Percentiles rank a stretch among this genome's conserved stretches.
phyloP scores from a whole-genome alignment of 352 stramenopile genomes.

The Globisporangium solare region DNA sequence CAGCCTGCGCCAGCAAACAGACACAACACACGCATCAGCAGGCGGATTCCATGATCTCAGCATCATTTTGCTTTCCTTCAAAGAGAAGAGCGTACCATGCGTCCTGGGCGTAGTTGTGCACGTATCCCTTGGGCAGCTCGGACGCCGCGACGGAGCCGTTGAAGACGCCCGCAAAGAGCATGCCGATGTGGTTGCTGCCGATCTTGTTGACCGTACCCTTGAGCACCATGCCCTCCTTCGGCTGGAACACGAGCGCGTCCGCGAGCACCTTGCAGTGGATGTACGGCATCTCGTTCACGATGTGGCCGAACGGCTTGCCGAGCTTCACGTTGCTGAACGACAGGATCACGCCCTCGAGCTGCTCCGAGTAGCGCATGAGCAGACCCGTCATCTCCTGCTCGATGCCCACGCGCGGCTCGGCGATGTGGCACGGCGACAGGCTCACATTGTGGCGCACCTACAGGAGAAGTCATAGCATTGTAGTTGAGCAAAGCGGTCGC shows the following conservation, averaged over 20 bases:
- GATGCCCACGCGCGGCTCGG: constrained; percentile 59
- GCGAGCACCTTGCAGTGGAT: constrained; percentile 77
- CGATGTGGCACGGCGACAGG: constrained; percentile 67
- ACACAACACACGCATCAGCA: too few relatives aligned
- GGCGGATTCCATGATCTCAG: too few relatives aligned
- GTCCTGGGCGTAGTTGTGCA: constrained; percentile 79
- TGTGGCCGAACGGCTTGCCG: constrained; percentile 43
- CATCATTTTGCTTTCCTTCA: background rate
- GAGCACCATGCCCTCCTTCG: constrained; percentile 58
- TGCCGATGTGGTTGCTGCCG: constrained; percentile 80
- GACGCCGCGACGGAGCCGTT: constrained; percentile 75
- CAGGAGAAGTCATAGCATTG: background rate
- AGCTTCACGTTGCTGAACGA: constrained; percentile 69
- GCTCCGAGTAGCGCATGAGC: constrained; percentile 81
- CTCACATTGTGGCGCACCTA: constrained; percentile 65
- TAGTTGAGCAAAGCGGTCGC: too few relatives aligned
- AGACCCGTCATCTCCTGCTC: constrained; percentile 68
- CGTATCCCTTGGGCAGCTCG: constrained; percentile 69
- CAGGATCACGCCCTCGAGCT: constrained; percentile 64
- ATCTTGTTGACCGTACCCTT: constrained; percentile 78
- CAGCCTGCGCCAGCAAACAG: constrained; percentile 24
- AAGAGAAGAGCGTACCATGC: constrained; percentile 43
- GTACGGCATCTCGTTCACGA: constrained; percentile 84
- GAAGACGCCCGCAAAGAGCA: constrained; percentile 80
- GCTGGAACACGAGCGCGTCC: constrained; percentile 71